Conservation (phyloP, 805 yeast genomes). For the Yamadazyma insecticola region DNA sequence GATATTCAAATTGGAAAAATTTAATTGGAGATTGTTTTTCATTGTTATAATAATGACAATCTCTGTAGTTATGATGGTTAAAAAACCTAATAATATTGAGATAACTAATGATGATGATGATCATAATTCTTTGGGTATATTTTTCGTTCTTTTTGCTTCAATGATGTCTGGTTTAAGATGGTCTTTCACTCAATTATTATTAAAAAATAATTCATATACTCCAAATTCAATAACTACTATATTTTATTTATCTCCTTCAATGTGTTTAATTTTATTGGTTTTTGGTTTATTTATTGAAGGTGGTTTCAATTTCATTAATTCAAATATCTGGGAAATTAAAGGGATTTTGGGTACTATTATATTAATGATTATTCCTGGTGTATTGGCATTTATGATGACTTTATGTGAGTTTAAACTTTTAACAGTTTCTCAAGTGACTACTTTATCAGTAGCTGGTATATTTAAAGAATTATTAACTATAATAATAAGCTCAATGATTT, state of each 20-base stretch:
- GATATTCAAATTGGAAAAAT: slow-evolving; percentile 69
- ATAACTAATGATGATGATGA: slow-evolving; percentile 14
- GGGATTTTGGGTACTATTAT: slow-evolving; percentile 54
- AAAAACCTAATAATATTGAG: slow-evolving; percentile 19
- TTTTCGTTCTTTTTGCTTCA: slow-evolving; percentile 72
- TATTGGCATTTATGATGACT: slow-evolving; percentile 86
- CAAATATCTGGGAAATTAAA: slow-evolving; percentile 61
- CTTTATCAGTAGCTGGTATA: slow-evolving; percentile 87
- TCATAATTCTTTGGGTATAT: slow-evolving; percentile 50
- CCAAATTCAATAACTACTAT: slow-evolving; percentile 82
- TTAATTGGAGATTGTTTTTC: slow-evolving; percentile 59
- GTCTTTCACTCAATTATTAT: slow-evolving; percentile 86
- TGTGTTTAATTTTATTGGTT: slow-evolving; percentile 58
- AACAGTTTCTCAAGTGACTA: slow-evolving; percentile 76
- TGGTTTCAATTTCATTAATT: slow-evolving; percentile 42
- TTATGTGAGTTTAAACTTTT: slow-evolving; percentile 80
- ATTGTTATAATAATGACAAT: slow-evolving; percentile 76
- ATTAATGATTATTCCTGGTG: slow-evolving; percentile 73
- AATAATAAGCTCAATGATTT: slow-evolving; percentile 58
- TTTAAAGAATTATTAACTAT: slow-evolving; percentile 90
- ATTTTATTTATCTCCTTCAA: slow-evolving; percentile 77
- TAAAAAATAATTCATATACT: slow-evolving; percentile 47
- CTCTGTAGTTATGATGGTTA: slow-evolving; percentile 88
- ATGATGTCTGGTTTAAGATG: slow-evolving; percentile 87
- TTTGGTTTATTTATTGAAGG: slow-evolving; percentile 73